Conservation (phyloP, 78 protist genomes). For the Emiliania huxleyi region DNA sequence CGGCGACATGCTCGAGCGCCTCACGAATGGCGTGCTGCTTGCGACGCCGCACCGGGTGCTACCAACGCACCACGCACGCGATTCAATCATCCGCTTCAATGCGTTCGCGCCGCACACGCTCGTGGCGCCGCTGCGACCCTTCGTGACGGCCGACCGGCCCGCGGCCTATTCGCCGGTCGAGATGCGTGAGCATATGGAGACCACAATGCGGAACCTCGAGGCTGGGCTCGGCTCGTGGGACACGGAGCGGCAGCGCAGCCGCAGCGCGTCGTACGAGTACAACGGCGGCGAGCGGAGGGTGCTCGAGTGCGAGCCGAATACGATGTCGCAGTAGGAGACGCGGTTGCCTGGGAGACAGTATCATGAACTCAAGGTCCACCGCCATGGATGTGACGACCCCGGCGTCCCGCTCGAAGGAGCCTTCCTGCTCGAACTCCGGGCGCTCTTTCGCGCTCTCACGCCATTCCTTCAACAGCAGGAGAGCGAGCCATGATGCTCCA, state of each 20-base stretch:
- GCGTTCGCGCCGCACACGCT: neutral
- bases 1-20: constrained; percentile 13
- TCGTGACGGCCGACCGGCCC: neutral
- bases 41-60: constrained; percentile 16
- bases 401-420: too few species aligned
- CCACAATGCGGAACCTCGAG: constrained; percentile 10
- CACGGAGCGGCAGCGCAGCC: neutral
- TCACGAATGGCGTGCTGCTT: neutral
- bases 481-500: too few species aligned
- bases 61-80: neutral
- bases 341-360: too few species aligned
- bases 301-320: too few species aligned
- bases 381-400: too few species aligned
- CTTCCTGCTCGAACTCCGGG: too few species aligned
- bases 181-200: constrained; percentile 21
- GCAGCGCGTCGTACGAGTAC: neutral
- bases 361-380: too few species aligned
- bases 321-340: too few species aligned
- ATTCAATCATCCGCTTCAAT: constrained; percentile 20
- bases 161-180: neutral
- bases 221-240: constrained; percentile 17
- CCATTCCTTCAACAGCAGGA: too few species aligned
- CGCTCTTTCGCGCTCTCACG: too few species aligned
- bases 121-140: neutral
- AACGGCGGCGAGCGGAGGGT: too few species aligned